These are phyloP conservation scores for Xylaria sp. DNA, from an alignment of 2,329 filamentous ascomycete species.

Conservation along the genomic window DNA sequence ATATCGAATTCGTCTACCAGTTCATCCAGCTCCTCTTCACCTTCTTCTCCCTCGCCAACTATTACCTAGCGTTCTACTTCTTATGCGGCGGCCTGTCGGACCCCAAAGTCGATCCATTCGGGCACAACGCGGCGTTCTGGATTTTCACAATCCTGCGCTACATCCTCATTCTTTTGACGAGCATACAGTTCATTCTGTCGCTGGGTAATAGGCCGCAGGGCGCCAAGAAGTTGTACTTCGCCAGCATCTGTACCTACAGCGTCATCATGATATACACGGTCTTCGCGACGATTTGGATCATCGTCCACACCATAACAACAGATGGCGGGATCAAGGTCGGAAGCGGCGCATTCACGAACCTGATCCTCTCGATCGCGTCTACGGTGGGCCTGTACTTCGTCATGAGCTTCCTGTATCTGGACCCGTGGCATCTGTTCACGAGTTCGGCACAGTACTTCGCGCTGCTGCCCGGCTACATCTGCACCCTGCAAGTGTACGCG, in stretches of 20 bases:
- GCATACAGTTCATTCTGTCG: constrained; percentile 93
- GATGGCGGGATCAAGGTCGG: constrained; percentile 68
- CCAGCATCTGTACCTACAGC: constrained; percentile 87
- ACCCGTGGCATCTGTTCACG: constrained; percentile 99
- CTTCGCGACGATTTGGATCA: constrained; percentile 89
- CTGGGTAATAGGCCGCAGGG: constrained; percentile 97
- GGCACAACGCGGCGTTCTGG: constrained; percentile 82
- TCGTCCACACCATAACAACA: constrained; percentile 74
- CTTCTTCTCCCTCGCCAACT: constrained; percentile 98
- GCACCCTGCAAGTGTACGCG: constrained; percentile 96
- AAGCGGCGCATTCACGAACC: constrained; percentile 92
- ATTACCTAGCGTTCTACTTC: constrained; percentile 99
- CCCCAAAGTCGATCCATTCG: constrained; percentile 84
- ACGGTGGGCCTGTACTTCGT: constrained; percentile 95
- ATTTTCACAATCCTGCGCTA: constrained; percentile 92
- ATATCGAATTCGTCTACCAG: constrained; percentile 96
- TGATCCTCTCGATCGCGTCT: constrained; percentile 88
- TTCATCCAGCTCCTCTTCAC: constrained; percentile 93
- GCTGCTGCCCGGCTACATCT: constrained; percentile 92
- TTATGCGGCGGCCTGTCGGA: constrained; percentile 91
- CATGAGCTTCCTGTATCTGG: constrained; percentile 95
- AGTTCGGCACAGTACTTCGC: constrained; percentile 91
- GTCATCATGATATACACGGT: constrained; percentile 97
- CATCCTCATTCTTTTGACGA: constrained; percentile 85
- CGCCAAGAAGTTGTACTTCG: constrained; percentile 88